A percentile compares a stretch with the other conserved stretches of the same genome.
phyloP scores from a whole-genome alignment of 495 filamentous ascomycete genomes.

The Tuber indicum region DNA sequence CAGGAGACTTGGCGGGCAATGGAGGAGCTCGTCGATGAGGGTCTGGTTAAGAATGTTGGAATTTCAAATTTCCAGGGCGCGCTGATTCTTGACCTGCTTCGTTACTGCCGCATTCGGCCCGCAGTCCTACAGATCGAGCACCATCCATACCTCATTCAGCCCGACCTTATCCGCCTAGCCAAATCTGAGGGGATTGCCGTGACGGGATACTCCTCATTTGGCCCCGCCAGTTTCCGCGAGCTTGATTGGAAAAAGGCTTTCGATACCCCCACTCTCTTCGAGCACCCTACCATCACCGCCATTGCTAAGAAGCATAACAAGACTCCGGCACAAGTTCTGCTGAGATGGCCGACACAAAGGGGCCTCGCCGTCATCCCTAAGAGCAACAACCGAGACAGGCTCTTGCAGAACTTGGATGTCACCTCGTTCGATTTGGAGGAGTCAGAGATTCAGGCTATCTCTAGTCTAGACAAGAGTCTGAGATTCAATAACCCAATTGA shows the following conservation, averaged over 20 bases:
- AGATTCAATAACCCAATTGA: conserved; percentile 49
- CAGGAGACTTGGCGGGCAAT: conserved; percentile 86
- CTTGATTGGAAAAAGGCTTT: conserved; percentile 66
- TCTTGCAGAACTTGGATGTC: conserved; percentile 51
- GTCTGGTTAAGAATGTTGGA: conserved; percentile 70
- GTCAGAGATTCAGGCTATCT: conserved; percentile 45
- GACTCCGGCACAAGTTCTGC: conserved; percentile 75
- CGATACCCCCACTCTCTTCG: conserved; percentile 61
- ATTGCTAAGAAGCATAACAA: conserved; percentile 66
- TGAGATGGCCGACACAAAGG: conserved; percentile 94
- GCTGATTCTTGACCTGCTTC: conserved; percentile 75
- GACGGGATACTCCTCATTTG: conserved; percentile 88
- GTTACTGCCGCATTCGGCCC: conserved; percentile 71
- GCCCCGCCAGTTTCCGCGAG: conserved; percentile 75
- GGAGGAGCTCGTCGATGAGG: conserved; percentile 66
- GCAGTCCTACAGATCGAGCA: conserved; percentile 91
- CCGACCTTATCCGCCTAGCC: conserved; percentile 63
- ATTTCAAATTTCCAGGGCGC: conserved; percentile 83
- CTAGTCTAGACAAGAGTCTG: conserved; percentile 44
- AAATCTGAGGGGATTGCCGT: conserved; percentile 67
- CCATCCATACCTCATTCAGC: conserved; percentile 91
- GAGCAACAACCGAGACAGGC: conserved; percentile 57
- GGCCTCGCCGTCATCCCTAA: conserved; percentile 88
- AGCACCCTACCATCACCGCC: conserved; percentile 57
- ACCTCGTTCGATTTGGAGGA: conserved; percentile 43